A percentile compares a stretch with the other conserved stretches of the same genome.
phyloP scores from a whole-genome alignment of 345 rosid species.

The Euphorbia peplus region DNA sequence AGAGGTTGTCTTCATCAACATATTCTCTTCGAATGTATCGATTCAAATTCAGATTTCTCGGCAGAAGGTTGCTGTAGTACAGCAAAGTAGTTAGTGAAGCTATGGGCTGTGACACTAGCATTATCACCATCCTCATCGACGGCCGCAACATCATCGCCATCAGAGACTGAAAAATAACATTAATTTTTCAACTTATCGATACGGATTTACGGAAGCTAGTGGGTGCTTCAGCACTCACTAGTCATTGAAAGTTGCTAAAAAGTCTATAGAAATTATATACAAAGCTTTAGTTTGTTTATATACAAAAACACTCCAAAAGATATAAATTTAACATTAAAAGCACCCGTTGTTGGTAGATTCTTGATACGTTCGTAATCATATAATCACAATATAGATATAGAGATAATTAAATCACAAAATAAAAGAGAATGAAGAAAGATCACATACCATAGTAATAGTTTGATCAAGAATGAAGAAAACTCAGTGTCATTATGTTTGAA shows the following conservation, averaged over 20 bases:
- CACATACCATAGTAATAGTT: constrained; percentile 18
- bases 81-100: constrained; percentile 25
- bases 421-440: background rate
- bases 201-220: too few relatives aligned
- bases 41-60: constrained; percentile 24
- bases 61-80: constrained; percentile 29
- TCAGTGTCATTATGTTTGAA: background rate
- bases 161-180: constrained; percentile 3
- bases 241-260: too few relatives aligned
- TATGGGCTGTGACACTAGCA: constrained; percentile 22
- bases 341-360: too few relatives aligned
- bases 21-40: constrained; percentile 26
- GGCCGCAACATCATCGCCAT: constrained; percentile 21
- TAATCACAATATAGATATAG: too few relatives aligned
- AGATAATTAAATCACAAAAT: too few relatives aligned
- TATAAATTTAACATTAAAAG: too few relatives aligned
- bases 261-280: too few relatives aligned
- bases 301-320: too few relatives aligned
- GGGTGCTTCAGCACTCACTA: too few relatives aligned
- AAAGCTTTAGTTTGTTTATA: too few relatives aligned
- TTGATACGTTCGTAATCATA: too few relatives aligned
- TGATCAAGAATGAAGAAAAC: background rate
- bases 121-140: background rate
- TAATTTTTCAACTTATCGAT: too few relatives aligned
- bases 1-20: constrained; percentile 18